Evolutionary conservation across 768 basidiomycete species (phyloP).

Genomic region (Tylopilus sp.): DNA sequence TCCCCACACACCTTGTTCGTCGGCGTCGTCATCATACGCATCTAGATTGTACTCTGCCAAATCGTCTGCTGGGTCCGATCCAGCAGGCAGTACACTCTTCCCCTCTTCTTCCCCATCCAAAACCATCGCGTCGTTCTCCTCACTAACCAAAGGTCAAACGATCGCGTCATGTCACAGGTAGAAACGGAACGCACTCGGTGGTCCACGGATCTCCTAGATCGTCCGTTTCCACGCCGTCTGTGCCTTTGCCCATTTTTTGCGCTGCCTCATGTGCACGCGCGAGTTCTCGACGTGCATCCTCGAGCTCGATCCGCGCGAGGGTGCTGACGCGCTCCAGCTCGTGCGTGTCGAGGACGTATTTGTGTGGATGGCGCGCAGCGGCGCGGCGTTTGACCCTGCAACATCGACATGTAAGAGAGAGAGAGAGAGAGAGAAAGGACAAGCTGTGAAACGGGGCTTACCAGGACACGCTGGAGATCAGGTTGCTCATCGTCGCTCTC

Average conservation of each 20-base stretch:
- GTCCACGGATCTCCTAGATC: conserved; percentile 68
- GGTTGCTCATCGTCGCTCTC: conserved; percentile 54
- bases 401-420: not conserved
- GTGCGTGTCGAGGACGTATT: conserved; percentile 86
- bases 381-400: conserved; percentile 77
- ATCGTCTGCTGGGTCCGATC: conserved; percentile 49
- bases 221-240: conserved; percentile 63
- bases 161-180: conserved; percentile 9
- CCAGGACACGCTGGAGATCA: conserved; percentile 73
- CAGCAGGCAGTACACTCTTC: conserved; percentile 13
- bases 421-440: no score
- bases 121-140: conserved; percentile 62
- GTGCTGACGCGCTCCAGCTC: conserved; percentile 89
- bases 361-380: conserved; percentile 68
- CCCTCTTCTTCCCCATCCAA: conserved; percentile 38
- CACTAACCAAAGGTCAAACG: conserved; percentile 31
- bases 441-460: conserved; percentile 12
- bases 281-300: conserved; percentile 84
- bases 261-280: conserved; percentile 78
- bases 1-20: conserved; percentile 29
- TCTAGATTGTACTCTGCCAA: conserved; percentile 88
- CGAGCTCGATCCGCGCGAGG: conserved; percentile 82
- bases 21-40: conserved; percentile 81
- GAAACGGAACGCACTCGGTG: conserved; percentile 70
- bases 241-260: conserved; percentile 63